Evolutionary conservation across 257 asterid species (phyloP), one percentile per base, ranked within the genome.

Genomic region (Capsicum baccatum): DNA sequence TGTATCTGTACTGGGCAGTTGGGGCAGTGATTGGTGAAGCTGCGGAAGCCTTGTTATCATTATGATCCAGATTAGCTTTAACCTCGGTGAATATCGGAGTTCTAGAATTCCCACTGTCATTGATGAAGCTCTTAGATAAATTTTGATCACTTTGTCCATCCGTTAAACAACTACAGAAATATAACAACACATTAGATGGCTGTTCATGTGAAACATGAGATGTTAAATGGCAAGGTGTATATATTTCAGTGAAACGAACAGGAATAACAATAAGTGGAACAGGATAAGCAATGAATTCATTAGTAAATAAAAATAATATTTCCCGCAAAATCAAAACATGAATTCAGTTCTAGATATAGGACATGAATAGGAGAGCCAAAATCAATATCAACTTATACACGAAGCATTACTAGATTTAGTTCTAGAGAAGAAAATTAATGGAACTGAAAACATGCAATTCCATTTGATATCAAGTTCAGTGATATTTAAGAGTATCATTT

Each of bases 81-180:
- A 73, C 39, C 21, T 73, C 69, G 6, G n/a, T 33, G 19, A 70
- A 62, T 52, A 54, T 78, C 15, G 57, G 47, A 70, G 70, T 59
- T 37, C 78, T 60, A 81, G 80, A 60, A 57, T 10, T 26, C 55
- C 19, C 85, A 79, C 52, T 48, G 79, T 84, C 89, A 82, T 85
- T 73, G 59, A 52, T 82, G 78, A 92, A 83, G 85, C 85, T 89
- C 64, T 79, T 50, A 82, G 91, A 86, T 79, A 74, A 68, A 48
- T 88, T 83, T 85, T 85, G 79, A 37, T 83, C 86, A 80, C 80
- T 89, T 80, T 74, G 89, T 71, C 88, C 93, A 79, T 87, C 91
- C 12, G 95, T 91, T 89, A 89, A 81, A 88, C 95, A 91, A 89
- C 96, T 92, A 83, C 62, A 83, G 69, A 80, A 76, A 74, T 19